Base-by-base conservation (phyloP, 306 rosid genomes). In the Cucurbita moschata region DNA sequence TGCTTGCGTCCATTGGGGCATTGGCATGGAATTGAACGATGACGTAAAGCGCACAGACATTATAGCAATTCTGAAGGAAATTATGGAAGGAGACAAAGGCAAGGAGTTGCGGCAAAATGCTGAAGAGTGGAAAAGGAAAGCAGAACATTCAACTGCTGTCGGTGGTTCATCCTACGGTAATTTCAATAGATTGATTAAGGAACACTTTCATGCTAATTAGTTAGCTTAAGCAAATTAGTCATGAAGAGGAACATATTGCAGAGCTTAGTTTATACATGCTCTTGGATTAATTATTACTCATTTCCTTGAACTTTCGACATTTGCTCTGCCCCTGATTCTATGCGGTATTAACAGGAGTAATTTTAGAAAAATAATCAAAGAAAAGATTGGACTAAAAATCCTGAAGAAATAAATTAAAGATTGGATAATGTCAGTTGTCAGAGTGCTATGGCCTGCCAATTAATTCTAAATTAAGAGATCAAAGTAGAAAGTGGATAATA, bases 121-220 rank as follows among this genome's bases (percentile, higher is more conserved):
- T 7, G 40, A 47, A 7, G 82, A 79, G 44, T 85, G 83, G 87
- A 79, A 76, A 81, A 77, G 19, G 51, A 83, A 79, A 73, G 90
- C 85, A 46, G 14, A 26, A 8, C 71, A 86, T 57, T 82, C 82
- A 60, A 78, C 79, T 30, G 76, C 75, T 21, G 10, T 77, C 4
- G 86, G 79, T 6, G 87, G 86, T 15, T 72, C 79, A 1, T 87
- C 84, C 4, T 77, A 68, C 14, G 43, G 30, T 59, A 57, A 83
- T 74, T 85, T 85, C 76, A 77, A 76, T 50, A 69, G 61, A 77
- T 70, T 87, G 35, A 61, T 85, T 0, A 77, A 78, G 66, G 84
- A 87, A 76, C 78, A 44, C 35, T 82, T 84, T 54, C 58, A 1
- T 43, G 53, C n/a, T 65, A 10, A 8, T 9, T 65, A 10, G 71